Conservation (phyloP, 495 filamentous ascomycete species). For the Aspergillus avenaceus region DNA sequence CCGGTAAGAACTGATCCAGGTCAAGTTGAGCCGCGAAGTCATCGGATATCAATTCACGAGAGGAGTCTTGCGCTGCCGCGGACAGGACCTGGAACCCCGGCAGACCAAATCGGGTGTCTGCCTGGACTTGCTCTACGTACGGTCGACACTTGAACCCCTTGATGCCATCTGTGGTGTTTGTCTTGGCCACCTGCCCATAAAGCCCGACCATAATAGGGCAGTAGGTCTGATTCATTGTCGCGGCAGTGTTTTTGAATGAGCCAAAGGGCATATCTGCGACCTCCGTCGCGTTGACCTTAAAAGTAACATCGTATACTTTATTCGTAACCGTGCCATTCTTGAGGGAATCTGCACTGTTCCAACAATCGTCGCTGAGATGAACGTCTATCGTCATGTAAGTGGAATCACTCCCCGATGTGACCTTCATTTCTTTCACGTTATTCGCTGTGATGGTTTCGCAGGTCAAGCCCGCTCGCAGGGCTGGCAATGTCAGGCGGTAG, state of each 20-base stretch:
- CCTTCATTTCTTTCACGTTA: background rate
- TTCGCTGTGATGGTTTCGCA: background rate
- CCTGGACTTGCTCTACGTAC: background rate
- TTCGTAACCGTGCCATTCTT: background rate
- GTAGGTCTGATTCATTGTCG: background rate
- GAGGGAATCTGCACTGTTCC: no score
- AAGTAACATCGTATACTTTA: background rate
- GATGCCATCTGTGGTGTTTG: conserved; percentile 3
- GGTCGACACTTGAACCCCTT: conserved; percentile 2
- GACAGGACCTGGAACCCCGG: background rate
- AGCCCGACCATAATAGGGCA: background rate
- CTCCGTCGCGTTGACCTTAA: background rate
- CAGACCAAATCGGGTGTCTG: background rate
- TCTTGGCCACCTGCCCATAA: background rate
- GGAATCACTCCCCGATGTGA: background rate
- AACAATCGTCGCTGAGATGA: background rate
- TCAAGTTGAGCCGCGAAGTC: no score
- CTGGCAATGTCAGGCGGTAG: conserved; percentile 1
- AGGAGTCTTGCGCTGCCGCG: background rate
- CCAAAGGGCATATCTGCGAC: background rate
- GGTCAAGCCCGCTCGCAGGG: conserved; percentile 3
- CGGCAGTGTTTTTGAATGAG: background rate
- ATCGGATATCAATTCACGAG: background rate
- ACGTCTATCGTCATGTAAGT: background rate
- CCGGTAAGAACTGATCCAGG: no score